A percentile compares a stretch with the other conserved stretches of the same genome.
phyloP scores from a whole-genome alignment of 192 early-diverging fungal species.

The Coemansia erecta region DNA sequence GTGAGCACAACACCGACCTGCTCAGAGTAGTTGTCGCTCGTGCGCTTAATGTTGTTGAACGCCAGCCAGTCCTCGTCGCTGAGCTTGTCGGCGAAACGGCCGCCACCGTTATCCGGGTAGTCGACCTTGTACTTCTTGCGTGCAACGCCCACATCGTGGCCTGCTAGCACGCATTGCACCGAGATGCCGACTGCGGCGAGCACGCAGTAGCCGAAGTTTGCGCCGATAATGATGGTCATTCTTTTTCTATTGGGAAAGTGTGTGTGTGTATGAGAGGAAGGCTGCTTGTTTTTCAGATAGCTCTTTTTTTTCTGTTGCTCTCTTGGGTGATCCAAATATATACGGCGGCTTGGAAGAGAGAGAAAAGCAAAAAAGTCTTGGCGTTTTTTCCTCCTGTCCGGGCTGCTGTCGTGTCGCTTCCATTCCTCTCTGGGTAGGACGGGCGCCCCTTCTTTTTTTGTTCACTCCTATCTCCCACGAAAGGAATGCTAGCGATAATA shows the following conservation, averaged over 20 bases:
- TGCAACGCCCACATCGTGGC: slow-evolving; percentile 9
- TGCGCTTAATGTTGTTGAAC: slow-evolving; percentile 55
- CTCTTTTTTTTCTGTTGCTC: background rate
- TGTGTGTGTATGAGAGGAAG: background rate
- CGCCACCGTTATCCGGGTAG: slow-evolving; percentile 52
- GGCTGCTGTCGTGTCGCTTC: too few species aligned
- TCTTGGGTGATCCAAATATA: background rate
- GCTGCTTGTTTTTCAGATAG: background rate
- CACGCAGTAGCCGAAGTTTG: slow-evolving; percentile 51
- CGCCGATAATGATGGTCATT: slow-evolving; percentile 49
- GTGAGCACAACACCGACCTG: slow-evolving; percentile 26
- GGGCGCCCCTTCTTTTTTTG: background rate
- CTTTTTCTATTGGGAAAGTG: background rate
- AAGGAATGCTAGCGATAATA: too few species aligned
- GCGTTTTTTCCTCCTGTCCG: too few species aligned
- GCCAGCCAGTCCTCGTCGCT: slow-evolving; percentile 49
- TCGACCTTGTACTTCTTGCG: slow-evolving; percentile 52
- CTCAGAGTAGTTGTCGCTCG: slow-evolving; percentile 54
- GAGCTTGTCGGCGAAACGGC: slow-evolving; percentile 48
- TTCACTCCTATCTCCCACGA: too few species aligned
- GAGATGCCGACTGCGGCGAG: slow-evolving; percentile 43
- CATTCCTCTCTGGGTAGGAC: too few species aligned
- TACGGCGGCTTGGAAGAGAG: background rate
- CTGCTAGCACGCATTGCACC: slow-evolving; percentile 28
- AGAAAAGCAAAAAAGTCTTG: background rate